These are phyloP conservation scores for Gossypium anomalum DNA, from an alignment of 345 rosid genomes.

Conservation along the genomic window DNA sequence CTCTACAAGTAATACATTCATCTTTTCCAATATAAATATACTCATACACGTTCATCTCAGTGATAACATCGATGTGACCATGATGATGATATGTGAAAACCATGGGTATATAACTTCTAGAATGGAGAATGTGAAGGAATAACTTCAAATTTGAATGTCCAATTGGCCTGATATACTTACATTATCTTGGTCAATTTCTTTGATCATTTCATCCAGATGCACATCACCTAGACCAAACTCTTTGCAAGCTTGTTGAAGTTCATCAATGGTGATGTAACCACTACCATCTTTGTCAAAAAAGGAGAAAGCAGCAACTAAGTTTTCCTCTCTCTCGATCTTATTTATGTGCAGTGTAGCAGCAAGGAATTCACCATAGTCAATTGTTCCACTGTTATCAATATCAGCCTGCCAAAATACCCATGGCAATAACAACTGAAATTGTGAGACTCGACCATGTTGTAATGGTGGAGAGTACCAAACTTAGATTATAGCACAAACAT, in stretches of 20 bases:
- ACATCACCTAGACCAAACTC: conserved; percentile 85
- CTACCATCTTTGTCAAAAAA: conserved; percentile 92
- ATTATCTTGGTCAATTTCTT: conserved; percentile 86
- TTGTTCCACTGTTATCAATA: conserved; percentile 82
- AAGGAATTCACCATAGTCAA: conserved; percentile 88
- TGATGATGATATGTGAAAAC: neutral
- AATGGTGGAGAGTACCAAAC: neutral
- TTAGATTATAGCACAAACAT: neutral
- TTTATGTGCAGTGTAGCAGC: conserved; percentile 93
- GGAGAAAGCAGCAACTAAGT: conserved; percentile 76
- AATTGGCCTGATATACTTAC: conserved; percentile 41
- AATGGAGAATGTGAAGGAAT: neutral
- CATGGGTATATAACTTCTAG: neutral
- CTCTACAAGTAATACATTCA: neutral
- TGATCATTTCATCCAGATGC: conserved; percentile 75
- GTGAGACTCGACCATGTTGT: conserved; percentile 8
- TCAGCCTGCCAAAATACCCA: conserved; percentile 62
- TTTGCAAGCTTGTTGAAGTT: conserved; percentile 90
- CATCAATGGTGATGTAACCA: conserved; percentile 86
- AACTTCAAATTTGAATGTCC: neutral
- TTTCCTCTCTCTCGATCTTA: conserved; percentile 90
- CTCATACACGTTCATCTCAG: neutral
- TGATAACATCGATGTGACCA: neutral
- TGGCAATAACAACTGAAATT: neutral
- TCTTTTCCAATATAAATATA: neutral